Evolutionary conservation across 208 protist genomes (phyloP), one percentile per base, ranked within the genome.

Genomic region (Leishmania tarentolae): DNA sequence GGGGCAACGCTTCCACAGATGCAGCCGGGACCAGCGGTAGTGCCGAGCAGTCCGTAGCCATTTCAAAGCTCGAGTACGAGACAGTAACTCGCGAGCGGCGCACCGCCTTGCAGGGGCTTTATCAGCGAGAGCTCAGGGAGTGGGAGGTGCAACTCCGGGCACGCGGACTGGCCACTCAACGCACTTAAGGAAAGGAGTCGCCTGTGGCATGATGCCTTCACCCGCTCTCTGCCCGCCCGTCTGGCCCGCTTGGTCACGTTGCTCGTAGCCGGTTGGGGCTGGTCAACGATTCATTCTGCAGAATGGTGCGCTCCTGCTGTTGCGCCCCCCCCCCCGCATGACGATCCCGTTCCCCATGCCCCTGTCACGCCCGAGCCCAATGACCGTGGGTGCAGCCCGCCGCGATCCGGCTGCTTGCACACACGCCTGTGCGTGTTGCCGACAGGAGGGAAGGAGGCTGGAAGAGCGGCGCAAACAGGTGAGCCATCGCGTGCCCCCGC

Each of bases 21-120:
- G 53, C 15, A 17, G 28, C 72, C 40, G 72, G 5, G 1, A 24
- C 31, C 72, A 15, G 31, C 21, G 28, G 72, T 61, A 46, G 8
- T 24, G 53, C 59, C 31, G 78, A 53, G 42, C 72, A 76, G 59
- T 71, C 69, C 35, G 57, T 15, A 15, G 78, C 71, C 0, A 82
- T 82, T 44, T 56, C 13, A 15, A 7, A 80, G 76, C 72, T 86
- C 37, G 90, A 92, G 69, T 66, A 40, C 21, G 68, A 80, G 76
- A 72, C 81, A 47, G 75, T 92, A 69, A 76, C 88, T 24, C 76
- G 87, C 6, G 84, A 91, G 53, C 89, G 93, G 0, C 90, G 94
- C 71, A 84, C 87, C 13, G 93, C 92, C n/a, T 79, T 97, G 75
- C 52, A 77, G 44, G 84, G 90, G 56, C 82, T 97, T 37, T 97